Evolutionary conservation across 192 early-diverging fungal genomes (phyloP), one percentile per base, ranked within the genome.

Genomic region (Tieghemiomyces parasiticus): DNA sequence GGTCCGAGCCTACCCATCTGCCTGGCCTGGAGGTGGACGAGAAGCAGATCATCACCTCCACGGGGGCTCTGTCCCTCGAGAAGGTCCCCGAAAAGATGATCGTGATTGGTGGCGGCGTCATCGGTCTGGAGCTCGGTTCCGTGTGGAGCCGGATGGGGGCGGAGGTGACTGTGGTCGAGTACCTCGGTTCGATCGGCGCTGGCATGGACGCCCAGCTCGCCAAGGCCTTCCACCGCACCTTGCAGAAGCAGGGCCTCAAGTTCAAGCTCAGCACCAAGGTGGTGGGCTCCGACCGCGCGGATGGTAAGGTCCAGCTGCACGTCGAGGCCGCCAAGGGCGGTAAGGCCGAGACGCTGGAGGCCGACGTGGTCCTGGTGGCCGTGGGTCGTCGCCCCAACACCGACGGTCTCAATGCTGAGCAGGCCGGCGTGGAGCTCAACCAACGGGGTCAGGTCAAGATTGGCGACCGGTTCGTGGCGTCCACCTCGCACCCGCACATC

Each of bases 261-360:
- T 96, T 98, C 83, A 95, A 95, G 85, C 76, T 93, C 67, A 81
- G 79, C 79, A 98, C 95, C 72, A 95, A 96, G 82, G 95, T 98
- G 44, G 70, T 89, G 35, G 82, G 79, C 53, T 89, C 92, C 33
- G 85, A 81, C 67, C 86, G 89, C 76, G 71, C 79, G 53, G 84
- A 88, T 73, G 92, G 88, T 45, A 85, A 84, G 61, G 91, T 98
- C 47, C 76, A 84, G 59, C 85, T 98, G 59, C 83, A 92, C 58
- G 86, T 93, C 62, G 93, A 98, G 77, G 72, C 88, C 60, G 88
- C 91, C 65, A 83, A 86, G 76, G 81, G 77, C 64, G 87, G 87
- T 50, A 76, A 84, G 65, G 64, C 70, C 30, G 89, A 95, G 70
- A 85, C 88, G 49, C 72, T 91, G 49, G 83, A 86, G 65, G 92